phyloP scores from a whole-genome alignment of 345 rosid genomes.

The Brassica incana region DNA sequence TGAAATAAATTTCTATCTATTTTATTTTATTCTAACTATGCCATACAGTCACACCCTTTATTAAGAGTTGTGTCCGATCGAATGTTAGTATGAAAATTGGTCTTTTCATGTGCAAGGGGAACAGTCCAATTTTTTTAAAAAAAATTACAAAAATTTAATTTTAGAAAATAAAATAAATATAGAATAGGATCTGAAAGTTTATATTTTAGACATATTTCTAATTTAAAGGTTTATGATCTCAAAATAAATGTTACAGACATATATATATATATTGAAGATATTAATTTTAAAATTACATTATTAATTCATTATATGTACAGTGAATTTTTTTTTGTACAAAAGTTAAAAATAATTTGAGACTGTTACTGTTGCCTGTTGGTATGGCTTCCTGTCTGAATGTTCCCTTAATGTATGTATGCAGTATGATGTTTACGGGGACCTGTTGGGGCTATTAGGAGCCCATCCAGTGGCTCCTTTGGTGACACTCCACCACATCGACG shows the following conservation, averaged over 20 bases:
- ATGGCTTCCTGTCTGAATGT: neutral
- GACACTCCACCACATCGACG: constrained; percentile 79
- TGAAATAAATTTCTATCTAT: neutral
- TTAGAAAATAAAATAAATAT: neutral
- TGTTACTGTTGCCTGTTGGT: neutral
- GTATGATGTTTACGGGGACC: constrained; percentile 81
- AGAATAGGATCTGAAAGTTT: neutral
- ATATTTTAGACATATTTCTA: neutral
- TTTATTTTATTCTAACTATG: neutral
- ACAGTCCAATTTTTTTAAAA: too few species aligned
- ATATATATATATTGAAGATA: neutral
- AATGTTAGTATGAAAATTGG: neutral
- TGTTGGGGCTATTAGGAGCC: constrained; percentile 68
- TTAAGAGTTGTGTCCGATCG: neutral
- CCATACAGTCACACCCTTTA: neutral
- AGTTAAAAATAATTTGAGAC: neutral
- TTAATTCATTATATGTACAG: neutral
- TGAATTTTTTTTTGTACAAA: neutral
- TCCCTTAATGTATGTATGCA: constrained; percentile 33
- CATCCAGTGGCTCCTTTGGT: constrained; percentile 77
- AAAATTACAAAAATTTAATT: too few species aligned
- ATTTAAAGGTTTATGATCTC: neutral
- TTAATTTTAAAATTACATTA: neutral
- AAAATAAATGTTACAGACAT: neutral
- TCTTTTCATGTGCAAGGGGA: neutral